Evolutionary conservation across 139 green algal genomes (phyloP).

Genomic region (Asterochloris erici): DNA sequence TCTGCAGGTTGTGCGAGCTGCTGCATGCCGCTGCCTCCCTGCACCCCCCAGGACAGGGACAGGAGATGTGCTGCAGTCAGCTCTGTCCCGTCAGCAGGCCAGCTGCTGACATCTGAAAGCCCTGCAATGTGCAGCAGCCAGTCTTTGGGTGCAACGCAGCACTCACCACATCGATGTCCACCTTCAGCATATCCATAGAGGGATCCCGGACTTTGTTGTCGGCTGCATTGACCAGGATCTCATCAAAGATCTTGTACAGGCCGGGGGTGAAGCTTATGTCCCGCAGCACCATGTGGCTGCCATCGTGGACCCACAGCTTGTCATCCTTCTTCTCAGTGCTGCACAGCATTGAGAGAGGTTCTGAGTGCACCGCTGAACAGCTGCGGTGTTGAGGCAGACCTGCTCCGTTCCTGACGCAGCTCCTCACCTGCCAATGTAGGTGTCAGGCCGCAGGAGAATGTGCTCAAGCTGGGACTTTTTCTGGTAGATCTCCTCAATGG

Average conservation of each 20-base stretch:
- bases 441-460: slow-evolving; percentile 97
- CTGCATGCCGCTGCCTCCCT: not conserved
- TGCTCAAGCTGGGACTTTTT: slow-evolving; percentile 99
- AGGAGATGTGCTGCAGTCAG: no score
- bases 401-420: not conserved
- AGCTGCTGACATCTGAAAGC: no score
- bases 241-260: slow-evolving; percentile 99
- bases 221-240: slow-evolving; percentile 98
- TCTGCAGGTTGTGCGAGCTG: not conserved
- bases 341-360: slow-evolving; percentile 15
- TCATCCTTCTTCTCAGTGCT: slow-evolving; percentile 85
- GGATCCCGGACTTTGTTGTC: slow-evolving; percentile 98
- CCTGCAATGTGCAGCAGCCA: not conserved
- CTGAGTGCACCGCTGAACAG: not conserved
- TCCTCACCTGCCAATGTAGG: slow-evolving; percentile 76
- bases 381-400: no score
- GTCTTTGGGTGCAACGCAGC: not conserved
- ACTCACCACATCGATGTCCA: slow-evolving; percentile 79
- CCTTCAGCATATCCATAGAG: slow-evolving; percentile 86
- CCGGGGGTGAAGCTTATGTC: slow-evolving; percentile 83
- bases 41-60: no score
- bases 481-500: slow-evolving; percentile 96
- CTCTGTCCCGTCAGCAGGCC: no score
- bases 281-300: slow-evolving; percentile 55
- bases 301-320: slow-evolving; percentile 92